Evolutionary conservation across 1,139 yeast genomes (phyloP), one percentile per base, ranked within the genome.

Genomic region (Suhomyces atakaporum): DNA sequence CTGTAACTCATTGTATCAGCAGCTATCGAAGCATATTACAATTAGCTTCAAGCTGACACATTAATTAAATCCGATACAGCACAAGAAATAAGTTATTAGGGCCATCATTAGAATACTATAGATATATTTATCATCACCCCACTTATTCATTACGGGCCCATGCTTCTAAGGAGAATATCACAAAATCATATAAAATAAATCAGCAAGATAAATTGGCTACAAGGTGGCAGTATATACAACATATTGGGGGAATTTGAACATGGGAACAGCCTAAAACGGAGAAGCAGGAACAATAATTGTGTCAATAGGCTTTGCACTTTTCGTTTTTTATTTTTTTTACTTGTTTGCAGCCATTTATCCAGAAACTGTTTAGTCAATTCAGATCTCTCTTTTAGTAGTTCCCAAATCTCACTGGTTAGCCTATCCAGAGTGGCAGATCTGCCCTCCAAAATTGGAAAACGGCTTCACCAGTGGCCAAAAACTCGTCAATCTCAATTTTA

Each of bases 181-280:
- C n/a, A n/a, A n/a, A n/a, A n/a, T n/a, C n/a, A n/a, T n/a, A n/a
- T n/a, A n/a, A n/a, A n/a, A n/a, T n/a, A n/a, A n/a, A n/a, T n/a
- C n/a, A n/a, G n/a, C n/a, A n/a, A n/a, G n/a, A n/a, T n/a, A n/a
- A n/a, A n/a, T n/a, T n/a, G n/a, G n/a, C n/a, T n/a, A n/a, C n/a
- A n/a, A n/a, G n/a, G n/a, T n/a, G n/a, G n/a, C n/a, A 18, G 20
- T 80, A 58, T 79, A 81, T 1, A 67, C 69, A 6, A 62, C 65
- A 40, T 62, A 56, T 30, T 53, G 52, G 24, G 59, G 59, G 41
- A 62, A 63, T 35, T 62, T 62, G 11, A 66, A 65, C 25, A 64
- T 60, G 16, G 74, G 73, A 16, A 69, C 66, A 2, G 77, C 73
- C 0, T 77, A 64, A 40, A 65, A 73, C 47, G 77, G 75, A 2